Evolutionary conservation across 768 basidiomycete species (phyloP).

Genomic region (Coprinopsis sp.): DNA sequence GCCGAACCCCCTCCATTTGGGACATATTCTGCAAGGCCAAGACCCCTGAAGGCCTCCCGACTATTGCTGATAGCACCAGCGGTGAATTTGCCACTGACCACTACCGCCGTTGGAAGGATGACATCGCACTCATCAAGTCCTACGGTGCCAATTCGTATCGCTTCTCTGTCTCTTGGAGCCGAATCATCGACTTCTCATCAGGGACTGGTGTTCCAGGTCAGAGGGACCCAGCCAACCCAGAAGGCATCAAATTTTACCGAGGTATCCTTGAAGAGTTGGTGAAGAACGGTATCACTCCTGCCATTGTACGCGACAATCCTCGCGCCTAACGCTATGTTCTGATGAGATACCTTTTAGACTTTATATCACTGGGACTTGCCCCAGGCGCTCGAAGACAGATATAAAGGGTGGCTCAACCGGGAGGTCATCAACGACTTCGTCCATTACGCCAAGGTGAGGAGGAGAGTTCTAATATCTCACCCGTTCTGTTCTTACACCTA

Average conservation of each 20-base stretch:
- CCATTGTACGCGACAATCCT: constrained; percentile 38
- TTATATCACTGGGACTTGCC: constrained; percentile 80
- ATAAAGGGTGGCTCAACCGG: constrained; percentile 72
- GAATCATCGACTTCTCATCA: constrained; percentile 51
- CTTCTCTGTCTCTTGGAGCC: constrained; percentile 71
- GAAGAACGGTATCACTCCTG: constrained; percentile 55
- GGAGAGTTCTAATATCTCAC: not conserved
- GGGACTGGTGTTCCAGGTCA: constrained; percentile 20
- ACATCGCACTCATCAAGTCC: constrained; percentile 53
- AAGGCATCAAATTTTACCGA: constrained; percentile 65
- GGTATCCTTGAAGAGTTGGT: constrained; percentile 62
- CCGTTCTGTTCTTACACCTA: too few species aligned
- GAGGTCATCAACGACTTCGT: constrained; percentile 60
- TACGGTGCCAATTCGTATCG: constrained; percentile 71
- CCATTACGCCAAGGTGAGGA: constrained; percentile 48
- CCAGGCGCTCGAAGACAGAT: constrained; percentile 64
- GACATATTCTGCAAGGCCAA: constrained; percentile 57
- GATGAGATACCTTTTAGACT: constrained; percentile 46
- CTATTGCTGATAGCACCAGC: constrained; percentile 53
- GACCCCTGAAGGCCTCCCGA: constrained; percentile 34
- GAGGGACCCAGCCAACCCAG: constrained; percentile 61
- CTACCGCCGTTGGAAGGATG: constrained; percentile 60
- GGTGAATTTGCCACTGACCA: constrained; percentile 70
- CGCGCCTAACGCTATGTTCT: not conserved
- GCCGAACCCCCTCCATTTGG: constrained; percentile 68